Evolutionary conservation across 2,329 filamentous ascomycete genomes (phyloP).

Genomic region (Pseudogymnoascus sp.): DNA sequence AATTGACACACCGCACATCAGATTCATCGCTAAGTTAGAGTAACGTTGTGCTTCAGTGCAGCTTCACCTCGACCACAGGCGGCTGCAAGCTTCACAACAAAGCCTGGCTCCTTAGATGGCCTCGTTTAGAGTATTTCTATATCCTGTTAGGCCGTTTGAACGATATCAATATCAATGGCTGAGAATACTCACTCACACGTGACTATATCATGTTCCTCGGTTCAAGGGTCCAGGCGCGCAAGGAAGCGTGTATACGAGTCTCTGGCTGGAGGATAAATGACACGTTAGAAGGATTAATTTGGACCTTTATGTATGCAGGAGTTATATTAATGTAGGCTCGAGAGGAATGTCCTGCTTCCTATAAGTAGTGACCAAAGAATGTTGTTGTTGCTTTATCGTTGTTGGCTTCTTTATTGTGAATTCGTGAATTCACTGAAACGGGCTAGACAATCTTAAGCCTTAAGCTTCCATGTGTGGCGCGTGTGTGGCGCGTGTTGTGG

Average conservation of each 20-base stretch:
- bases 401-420: not conserved
- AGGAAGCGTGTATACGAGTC: not conserved
- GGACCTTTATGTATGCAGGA: not conserved
- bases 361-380: not conserved
- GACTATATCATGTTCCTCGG: not conserved
- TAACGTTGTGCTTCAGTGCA: not conserved
- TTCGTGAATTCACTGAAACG: not conserved
- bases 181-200: not conserved
- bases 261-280: not conserved
- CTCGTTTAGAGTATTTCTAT: not conserved
- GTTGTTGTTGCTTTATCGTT: not conserved
- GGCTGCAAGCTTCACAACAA: not conserved
- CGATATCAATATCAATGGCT: not conserved
- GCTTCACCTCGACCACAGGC: not conserved
- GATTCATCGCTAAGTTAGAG: not conserved
- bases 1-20: not conserved
- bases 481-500: conserved; percentile 24
- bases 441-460: not conserved
- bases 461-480: conserved; percentile 10
- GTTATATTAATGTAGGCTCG: not conserved
- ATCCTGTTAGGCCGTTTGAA: not conserved
- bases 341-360: not conserved
- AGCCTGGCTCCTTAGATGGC: not conserved
- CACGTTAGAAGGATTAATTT: not conserved
- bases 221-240: not conserved